Evolutionary conservation across 2,329 filamentous ascomycete species (phyloP).

Genomic region (Dactylellina leptospora): DNA sequence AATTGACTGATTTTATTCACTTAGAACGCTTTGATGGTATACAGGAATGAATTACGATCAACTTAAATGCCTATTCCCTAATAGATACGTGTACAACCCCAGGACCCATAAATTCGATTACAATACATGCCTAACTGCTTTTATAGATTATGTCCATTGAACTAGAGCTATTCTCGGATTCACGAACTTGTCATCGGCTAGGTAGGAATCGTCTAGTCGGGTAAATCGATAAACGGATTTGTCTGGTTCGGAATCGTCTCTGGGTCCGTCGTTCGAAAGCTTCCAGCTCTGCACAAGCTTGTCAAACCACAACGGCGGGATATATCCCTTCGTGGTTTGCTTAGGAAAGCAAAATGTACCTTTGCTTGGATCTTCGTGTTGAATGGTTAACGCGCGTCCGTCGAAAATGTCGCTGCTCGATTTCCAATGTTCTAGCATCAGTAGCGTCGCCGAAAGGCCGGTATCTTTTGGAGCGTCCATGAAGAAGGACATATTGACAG

Average conservation of each 20-base stretch:
- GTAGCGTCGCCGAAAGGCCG: not conserved
- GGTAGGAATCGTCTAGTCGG: conserved; percentile 31
- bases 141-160: too few relatives aligned
- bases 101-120: too few relatives aligned
- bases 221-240: conserved; percentile 15
- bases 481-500: conserved; percentile 21
- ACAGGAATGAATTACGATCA: too few relatives aligned
- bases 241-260: not conserved
- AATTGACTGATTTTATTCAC: too few relatives aligned
- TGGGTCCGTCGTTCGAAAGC: not conserved
- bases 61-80: too few relatives aligned
- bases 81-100: too few relatives aligned
- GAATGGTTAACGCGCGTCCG: conserved; percentile 18
- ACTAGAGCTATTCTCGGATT: not conserved
- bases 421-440: not conserved
- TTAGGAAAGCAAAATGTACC: conserved; percentile 28
- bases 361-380: conserved; percentile 25
- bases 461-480: not conserved
- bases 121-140: too few relatives aligned
- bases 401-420: conserved; percentile 20
- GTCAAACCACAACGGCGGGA: conserved; percentile 46
- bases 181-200: not conserved
- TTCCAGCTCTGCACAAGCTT: conserved; percentile 32
- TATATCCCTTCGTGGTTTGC: not conserved
- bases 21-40: too few relatives aligned